Conservation (phyloP, 805 yeast species). For the Saccharomycopsis javanensis region DNA sequence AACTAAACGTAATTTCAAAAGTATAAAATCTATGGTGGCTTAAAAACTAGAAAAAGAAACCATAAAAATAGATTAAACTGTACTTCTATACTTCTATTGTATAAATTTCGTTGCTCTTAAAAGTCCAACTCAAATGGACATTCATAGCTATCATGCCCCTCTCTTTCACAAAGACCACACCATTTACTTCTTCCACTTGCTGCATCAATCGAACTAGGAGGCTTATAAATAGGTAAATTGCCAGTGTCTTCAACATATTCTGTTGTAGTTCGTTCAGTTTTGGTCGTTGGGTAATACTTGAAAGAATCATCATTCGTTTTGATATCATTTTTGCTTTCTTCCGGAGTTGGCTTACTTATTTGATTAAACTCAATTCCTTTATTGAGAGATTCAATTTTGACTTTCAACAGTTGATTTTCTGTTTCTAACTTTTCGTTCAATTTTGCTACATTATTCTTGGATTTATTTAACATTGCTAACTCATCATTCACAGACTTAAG, state of each 20-base stretch:
- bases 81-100: background rate
- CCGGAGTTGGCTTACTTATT: background rate
- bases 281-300: background rate
- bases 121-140: conserved; percentile 61
- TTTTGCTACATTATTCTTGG: background rate
- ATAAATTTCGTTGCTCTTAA: background rate
- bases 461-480: background rate
- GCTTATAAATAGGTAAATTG: conserved; percentile 40
- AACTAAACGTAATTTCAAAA: no score
- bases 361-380: background rate
- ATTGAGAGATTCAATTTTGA: background rate
- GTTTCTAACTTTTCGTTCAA: background rate
- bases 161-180: conserved; percentile 90
- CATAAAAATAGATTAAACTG: no score
- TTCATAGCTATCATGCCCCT: conserved; percentile 78
- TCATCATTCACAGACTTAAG: background rate
- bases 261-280: background rate
- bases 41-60: no score
- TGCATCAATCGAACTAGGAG: conserved; percentile 45
- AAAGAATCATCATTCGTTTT: background rate
- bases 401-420: background rate
- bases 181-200: conserved; percentile 67
- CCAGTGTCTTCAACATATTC: conserved; percentile 17
- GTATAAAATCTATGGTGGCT: no score
- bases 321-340: background rate